Percentiles rank a stretch among this genome's conserved stretches.
Evolutionary conservation across 208 protist genomes (phyloP).

Genomic region (Crithidia sp.): DNA sequence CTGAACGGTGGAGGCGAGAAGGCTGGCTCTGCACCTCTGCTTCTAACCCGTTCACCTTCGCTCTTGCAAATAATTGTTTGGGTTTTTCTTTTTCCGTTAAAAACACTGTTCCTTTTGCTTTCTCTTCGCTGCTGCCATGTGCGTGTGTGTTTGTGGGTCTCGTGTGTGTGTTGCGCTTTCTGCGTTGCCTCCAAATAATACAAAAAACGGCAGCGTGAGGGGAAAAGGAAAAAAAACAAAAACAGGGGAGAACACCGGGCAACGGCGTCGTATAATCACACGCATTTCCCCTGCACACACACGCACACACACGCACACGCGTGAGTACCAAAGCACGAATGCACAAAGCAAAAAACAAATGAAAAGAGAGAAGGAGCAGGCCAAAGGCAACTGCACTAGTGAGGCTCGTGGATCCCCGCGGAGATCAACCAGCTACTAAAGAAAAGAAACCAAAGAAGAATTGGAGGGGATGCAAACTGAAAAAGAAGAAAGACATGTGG

Average conservation of each 20-base stretch:
- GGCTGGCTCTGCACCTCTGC: no score
- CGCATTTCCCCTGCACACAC: not conserved
- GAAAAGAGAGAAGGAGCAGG: not conserved
- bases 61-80: no score
- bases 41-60: no score
- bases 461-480: not conserved
- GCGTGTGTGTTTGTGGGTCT: no score
- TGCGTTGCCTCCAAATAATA: no score
- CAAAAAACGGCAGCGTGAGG: no score
- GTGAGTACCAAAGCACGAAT: not conserved
- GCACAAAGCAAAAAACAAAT: not conserved
- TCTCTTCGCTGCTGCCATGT: not conserved
- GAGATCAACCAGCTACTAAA: not conserved
- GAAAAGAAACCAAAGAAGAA: slow-evolving; percentile 15
- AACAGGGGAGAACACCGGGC: not conserved
- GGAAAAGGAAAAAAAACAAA: not conserved
- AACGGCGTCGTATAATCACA: no score
- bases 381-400: not conserved
- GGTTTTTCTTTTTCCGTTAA: not conserved
- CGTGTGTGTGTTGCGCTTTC: no score
- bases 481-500: slow-evolving; percentile 10
- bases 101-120: slow-evolving; percentile 16
- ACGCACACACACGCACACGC: slow-evolving; percentile 2
- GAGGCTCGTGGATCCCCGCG: not conserved
- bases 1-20: no score